Conservation (phyloP, 2,329 filamentous ascomycete genomes). For the Aureobasidium sp. region DNA sequence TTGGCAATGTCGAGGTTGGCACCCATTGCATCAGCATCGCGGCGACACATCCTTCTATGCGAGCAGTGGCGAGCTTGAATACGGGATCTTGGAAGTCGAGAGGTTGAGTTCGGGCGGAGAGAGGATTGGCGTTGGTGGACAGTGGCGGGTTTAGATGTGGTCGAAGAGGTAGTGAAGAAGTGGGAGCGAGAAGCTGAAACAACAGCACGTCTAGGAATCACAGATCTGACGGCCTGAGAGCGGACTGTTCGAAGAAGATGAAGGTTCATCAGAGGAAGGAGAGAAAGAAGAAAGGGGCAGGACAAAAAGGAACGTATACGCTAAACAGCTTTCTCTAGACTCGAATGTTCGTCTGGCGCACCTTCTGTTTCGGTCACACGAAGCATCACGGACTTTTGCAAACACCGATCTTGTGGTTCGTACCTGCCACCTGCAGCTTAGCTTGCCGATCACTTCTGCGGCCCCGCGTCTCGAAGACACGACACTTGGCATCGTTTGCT, state of each 20-base stretch:
- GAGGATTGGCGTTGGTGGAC: background rate
- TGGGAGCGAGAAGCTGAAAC: slow-evolving; percentile 1
- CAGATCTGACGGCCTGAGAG: slow-evolving; percentile 14
- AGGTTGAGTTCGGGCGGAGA: slow-evolving; percentile 3
- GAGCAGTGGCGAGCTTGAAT: slow-evolving; percentile 56
- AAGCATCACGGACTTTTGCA: slow-evolving; percentile 4
- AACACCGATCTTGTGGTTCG: slow-evolving; percentile 4
- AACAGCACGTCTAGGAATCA: slow-evolving; percentile 8
- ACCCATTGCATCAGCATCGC: slow-evolving; percentile 44
- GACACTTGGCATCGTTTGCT: slow-evolving; percentile 8
- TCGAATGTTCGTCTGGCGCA: background rate
- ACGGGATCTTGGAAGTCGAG: background rate
- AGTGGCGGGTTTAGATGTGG: background rate
- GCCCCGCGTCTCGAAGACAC: background rate
- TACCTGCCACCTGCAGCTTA: background rate
- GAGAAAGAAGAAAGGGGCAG: background rate
- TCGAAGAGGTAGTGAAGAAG: slow-evolving; percentile 6
- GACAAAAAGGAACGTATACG: slow-evolving; percentile 3
- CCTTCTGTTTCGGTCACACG: slow-evolving; percentile 13
- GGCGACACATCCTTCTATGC: slow-evolving; percentile 69
- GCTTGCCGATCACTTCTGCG: background rate
- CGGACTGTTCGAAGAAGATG: slow-evolving; percentile 7
- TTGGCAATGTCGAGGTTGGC: slow-evolving; percentile 54
- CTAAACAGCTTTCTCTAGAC: background rate
- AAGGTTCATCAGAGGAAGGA: slow-evolving; percentile 11